Base-by-base conservation (phyloP, 441 rosid species). In the Arabidopsis lyrata region DNA sequence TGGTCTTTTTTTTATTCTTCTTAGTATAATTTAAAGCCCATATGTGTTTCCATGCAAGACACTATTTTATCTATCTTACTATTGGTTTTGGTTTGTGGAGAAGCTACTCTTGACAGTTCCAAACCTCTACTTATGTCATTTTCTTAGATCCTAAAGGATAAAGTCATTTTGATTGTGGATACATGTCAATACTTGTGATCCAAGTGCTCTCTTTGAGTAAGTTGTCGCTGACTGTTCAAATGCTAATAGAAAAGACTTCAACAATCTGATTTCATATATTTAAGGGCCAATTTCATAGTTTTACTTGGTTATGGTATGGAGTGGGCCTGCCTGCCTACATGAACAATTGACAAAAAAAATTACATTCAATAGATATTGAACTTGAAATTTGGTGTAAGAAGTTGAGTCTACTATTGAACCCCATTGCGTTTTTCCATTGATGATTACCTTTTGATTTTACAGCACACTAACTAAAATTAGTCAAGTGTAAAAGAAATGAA, bases 1-100 rank as follows among this genome's bases (percentile, higher is more conserved):
- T 70, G 66, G 49, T 59, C 39, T 24, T 35, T 8, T 15, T 38
- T 15, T 41, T 20, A 2, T 8, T 18, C 54, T 10, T 45, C 34
- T 10, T 42, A 20, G 27, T 55, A 29, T 29, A 32, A 63, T 48
- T 62, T 45, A 47, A 47, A 55, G 2, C 34, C 15, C 14, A 52
- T 3, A 27, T 13, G 47, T 63, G 38, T 54, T 44, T 53, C 20
- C 48, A 42, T 61, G 22, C 27, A 66, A 49, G 60, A 38, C 53
- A 57, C 34, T 4, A 3, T 1, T 59, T 18, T 59, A 39, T 59
- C 29, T 41, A 41, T 58, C 65, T 64, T 47, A 10, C 18, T 27
- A 38, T 57, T 55, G 65, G 59, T 29, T 64, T 55, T 24, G 29
- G 57, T n/a, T n/a, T 73, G 31, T 45, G 64, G 58, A 56, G 20